Conservation (phyloP, 1,139 yeast species). For the Saccharomyces pastorianus region DNA sequence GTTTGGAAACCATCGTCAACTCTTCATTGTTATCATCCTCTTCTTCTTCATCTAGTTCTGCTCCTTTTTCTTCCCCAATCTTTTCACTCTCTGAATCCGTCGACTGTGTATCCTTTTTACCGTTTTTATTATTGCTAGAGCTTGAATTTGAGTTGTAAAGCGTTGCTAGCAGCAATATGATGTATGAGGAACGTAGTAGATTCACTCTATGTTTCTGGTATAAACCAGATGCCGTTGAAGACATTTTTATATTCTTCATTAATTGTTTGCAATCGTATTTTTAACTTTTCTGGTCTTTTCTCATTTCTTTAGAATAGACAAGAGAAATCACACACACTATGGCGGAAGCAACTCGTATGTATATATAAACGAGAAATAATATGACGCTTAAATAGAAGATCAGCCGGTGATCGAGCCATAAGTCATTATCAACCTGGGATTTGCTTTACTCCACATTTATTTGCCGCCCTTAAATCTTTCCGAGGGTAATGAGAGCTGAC, state of each 20-base stretch:
- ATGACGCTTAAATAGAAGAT: background rate
- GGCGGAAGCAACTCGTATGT: too few species aligned
- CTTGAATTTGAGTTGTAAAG: slow-evolving; percentile 13
- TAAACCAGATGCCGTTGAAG: slow-evolving; percentile 9
- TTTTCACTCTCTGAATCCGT: slow-evolving; percentile 2
- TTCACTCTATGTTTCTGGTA: slow-evolving; percentile 25
- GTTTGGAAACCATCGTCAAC: background rate
- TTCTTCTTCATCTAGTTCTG: slow-evolving; percentile 4
- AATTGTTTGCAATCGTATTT: background rate
- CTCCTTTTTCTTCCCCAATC: background rate
- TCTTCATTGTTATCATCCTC: background rate
- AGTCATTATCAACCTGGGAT: background rate
- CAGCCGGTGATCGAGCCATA: background rate
- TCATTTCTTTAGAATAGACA: too few species aligned
- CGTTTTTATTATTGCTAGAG: slow-evolving; percentile 9
- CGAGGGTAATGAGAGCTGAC: background rate
- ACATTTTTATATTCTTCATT: background rate
- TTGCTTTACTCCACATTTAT: background rate
- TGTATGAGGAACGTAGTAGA: slow-evolving; percentile 26
- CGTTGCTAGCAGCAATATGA: slow-evolving; percentile 22
- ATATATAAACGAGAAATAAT: background rate
- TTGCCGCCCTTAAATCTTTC: background rate
- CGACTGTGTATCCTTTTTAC: slow-evolving; percentile 5
- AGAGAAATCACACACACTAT: too few species aligned
- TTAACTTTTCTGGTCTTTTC: background rate